Conservation (phyloP, 1,139 yeast species). For the Suhomyces wounanorum region DNA sequence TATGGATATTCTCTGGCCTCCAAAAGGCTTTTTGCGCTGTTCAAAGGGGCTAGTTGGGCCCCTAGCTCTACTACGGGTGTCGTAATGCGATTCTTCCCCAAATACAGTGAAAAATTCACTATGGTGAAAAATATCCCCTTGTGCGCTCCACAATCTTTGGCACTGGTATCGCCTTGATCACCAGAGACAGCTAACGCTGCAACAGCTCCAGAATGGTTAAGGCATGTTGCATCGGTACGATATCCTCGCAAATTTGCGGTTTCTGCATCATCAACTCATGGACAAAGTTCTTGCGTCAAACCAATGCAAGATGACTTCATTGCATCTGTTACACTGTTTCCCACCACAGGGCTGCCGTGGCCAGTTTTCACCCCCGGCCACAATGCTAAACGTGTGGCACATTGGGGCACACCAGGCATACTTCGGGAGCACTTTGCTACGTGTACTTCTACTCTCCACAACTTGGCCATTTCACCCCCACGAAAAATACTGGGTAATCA, state of each 20-base stretch:
- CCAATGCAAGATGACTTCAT: neutral
- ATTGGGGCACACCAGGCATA: neutral
- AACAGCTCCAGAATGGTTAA: neutral
- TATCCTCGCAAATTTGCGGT: neutral
- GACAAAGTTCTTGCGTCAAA: no score
- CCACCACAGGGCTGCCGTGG: neutral
- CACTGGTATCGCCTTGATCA: neutral
- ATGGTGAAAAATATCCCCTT: neutral
- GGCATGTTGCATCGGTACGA: neutral
- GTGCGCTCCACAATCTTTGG: neutral
- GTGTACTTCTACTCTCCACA: no score
- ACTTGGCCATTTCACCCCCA: neutral
- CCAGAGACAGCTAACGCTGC: neutral
- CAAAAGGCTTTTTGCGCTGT: no score
- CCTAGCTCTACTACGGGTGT: no score
- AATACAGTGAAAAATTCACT: neutral
- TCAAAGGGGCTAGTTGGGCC: no score
- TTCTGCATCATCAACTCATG: neutral
- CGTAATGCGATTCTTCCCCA: no score
- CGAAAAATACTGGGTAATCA: neutral
- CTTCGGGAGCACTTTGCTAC: no score
- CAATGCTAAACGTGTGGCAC: neutral
- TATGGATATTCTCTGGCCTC: no score
- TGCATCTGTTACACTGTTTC: neutral
- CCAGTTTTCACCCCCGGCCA: neutral